Base-by-base conservation (phyloP, 1,284 basidiomycete genomes). In the Boletus mariae region DNA sequence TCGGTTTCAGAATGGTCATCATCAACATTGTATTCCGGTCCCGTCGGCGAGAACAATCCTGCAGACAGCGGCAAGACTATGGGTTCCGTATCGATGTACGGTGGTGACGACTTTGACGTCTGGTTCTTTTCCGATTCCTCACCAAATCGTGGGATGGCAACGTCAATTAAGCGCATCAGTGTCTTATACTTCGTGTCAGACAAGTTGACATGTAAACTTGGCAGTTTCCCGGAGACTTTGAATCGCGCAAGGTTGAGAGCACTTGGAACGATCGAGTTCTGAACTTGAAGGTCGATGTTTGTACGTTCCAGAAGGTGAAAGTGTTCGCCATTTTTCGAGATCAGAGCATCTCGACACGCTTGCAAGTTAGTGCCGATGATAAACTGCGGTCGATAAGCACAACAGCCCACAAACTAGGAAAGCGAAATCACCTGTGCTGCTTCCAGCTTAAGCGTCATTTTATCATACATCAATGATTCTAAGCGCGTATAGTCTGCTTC, bases 391-490 rank as follows among this genome's bases (percentile, higher is more conserved):
- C n/a, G 9, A 43, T 54, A 28, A 61, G 45, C 32, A 45, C 46
- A 46, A 38, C 37, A 53, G 41, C 38, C 5, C 7, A 1, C 25
- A 20, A 35, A 45, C 11, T 55, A 45, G 20, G 3, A 25, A 42
- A 48, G 34, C 13, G 5, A 43, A 51, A 72, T 54, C 59, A 93
- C 92, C 83, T 97, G 94, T 5, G 96, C 94, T 40, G 90, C 87
- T 64, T 96, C 81, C 20, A 99, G 80, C 59, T 85, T 87, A 50
- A 99, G 79, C 15, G 82, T 83, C 63, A 98, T 80, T 62, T 90
- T 91, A 73, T 99, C 97, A 68, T 99, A 99, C 94, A 99, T 98
- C 55, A 99, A 77, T 3, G 89, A 88, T 71, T 99, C 94, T 28
- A 99, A 79, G 57, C 86, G 82, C 58, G 79, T 80, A 70, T 93